These are phyloP conservation scores for Metschnikowia gelsemii DNA, from an alignment of 805 yeast genomes.

Conservation along the genomic window DNA sequence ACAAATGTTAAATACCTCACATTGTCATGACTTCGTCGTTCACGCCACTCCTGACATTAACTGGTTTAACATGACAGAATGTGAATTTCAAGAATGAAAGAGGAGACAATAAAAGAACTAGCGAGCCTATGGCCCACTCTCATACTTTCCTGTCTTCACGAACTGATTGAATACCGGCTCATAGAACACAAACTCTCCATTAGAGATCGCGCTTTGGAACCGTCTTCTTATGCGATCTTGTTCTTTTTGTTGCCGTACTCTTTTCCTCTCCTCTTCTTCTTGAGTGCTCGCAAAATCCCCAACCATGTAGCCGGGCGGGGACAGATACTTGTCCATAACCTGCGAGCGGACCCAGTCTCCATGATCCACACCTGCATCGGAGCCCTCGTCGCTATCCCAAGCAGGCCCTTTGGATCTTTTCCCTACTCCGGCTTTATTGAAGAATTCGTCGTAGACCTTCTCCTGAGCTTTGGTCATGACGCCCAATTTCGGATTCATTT, in stretches of 20 bases:
- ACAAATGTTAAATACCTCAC: too few species aligned
- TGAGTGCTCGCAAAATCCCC: slow-evolving; percentile 39
- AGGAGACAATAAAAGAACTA: too few species aligned
- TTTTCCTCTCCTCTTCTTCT: slow-evolving; percentile 26
- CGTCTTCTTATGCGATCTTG: slow-evolving; percentile 30
- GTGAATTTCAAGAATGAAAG: too few species aligned
- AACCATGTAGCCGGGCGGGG: slow-evolving; percentile 42
- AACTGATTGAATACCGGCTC: slow-evolving; percentile 32
- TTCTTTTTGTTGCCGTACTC: slow-evolving; percentile 24
- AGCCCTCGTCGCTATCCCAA: slow-evolving; percentile 22
- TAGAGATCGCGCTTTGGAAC: slow-evolving; percentile 26
- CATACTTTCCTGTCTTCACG: slow-evolving; percentile 19
- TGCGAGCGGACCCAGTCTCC: slow-evolving; percentile 25
- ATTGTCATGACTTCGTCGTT: too few species aligned
- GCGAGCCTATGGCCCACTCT: slow-evolving; percentile 10
- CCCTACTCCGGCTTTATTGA: slow-evolving; percentile 20
- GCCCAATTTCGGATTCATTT: slow-evolving; percentile 17
- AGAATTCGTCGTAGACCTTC: slow-evolving; percentile 19
- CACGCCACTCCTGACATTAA: too few species aligned
- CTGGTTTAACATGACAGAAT: too few species aligned
- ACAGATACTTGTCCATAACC: slow-evolving; percentile 36
- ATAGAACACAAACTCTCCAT: slow-evolving; percentile 35
- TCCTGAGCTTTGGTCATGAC: slow-evolving; percentile 25
- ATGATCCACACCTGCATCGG: slow-evolving; percentile 1
- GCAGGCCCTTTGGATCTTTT: slow-evolving; percentile 15